A percentile compares a stretch with the other conserved stretches of the same genome.
These are phyloP conservation scores for Sindora glabra DNA, from an alignment of 306 rosid species.

Conservation along the genomic window DNA sequence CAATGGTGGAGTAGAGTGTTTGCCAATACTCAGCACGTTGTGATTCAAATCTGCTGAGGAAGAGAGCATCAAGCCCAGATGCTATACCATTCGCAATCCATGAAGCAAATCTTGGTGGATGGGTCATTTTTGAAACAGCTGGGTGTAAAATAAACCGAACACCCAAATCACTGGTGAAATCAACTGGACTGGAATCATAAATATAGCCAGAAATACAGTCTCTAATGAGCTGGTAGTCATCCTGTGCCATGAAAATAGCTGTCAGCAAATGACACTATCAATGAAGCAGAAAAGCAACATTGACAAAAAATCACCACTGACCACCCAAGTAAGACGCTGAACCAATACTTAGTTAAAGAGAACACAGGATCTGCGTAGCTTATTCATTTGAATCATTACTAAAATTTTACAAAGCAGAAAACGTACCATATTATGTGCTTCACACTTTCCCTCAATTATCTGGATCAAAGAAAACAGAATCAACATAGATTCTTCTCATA, in stretches of 20 bases:
- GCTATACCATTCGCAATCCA: conserved; percentile 75
- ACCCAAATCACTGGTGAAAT: conserved; percentile 92
- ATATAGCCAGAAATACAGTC: conserved; percentile 79
- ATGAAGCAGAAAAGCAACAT: background rate
- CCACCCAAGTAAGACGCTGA: background rate
- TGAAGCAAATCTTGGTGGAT: conserved; percentile 69
- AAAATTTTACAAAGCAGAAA: conserved; percentile 16
- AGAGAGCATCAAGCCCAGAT: conserved; percentile 84
- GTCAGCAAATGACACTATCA: conserved; percentile 7
- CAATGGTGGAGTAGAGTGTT: conserved; percentile 77
- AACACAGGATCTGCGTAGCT: conserved; percentile 6
- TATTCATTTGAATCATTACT: conserved; percentile 1
- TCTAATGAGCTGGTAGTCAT: conserved; percentile 64
- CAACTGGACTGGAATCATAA: conserved; percentile 95
- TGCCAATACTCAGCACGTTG: conserved; percentile 96
- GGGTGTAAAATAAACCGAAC: conserved; percentile 80
- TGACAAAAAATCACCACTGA: conserved; percentile 2
- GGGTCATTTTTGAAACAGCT: conserved; percentile 60
- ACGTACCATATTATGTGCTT: conserved; percentile 59
- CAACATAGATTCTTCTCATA: background rate
- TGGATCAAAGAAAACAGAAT: conserved; percentile 32
- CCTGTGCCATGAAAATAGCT: conserved; percentile 37
- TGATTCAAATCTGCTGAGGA: conserved; percentile 79
- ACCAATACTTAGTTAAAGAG: background rate
- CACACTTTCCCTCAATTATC: conserved; percentile 62